A percentile compares a stretch with the other conserved stretches of the same genome.
phyloP scores from a whole-genome alignment of 2,329 filamentous ascomycete species.

The Clarireedia paspali region DNA sequence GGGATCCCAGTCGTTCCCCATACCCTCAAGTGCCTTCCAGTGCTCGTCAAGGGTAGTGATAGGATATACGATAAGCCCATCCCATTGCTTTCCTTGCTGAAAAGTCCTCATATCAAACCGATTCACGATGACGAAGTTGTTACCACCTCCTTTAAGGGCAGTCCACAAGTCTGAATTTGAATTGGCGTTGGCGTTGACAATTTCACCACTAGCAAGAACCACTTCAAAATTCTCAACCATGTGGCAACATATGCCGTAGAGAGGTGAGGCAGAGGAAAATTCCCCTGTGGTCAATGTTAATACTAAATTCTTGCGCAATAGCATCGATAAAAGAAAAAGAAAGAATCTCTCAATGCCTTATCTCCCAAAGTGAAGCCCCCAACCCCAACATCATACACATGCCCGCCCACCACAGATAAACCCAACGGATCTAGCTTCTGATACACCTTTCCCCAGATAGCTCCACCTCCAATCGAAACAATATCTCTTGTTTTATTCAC shows the following conservation, averaged over 20 bases:
- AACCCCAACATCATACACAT: constrained; percentile 15
- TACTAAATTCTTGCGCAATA: constrained; percentile 16
- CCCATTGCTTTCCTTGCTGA: constrained; percentile 12
- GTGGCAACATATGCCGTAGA: neutral
- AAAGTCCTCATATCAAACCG: constrained; percentile 37
- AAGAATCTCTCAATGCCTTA: neutral
- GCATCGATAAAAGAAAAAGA: constrained; percentile 8
- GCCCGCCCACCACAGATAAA: constrained; percentile 12
- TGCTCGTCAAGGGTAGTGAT: neutral
- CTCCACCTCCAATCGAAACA: constrained; percentile 31
- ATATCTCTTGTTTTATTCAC: constrained; percentile 22
- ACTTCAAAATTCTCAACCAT: constrained; percentile 4
- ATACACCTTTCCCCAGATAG: constrained; percentile 28
- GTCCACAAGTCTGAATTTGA: constrained; percentile 42
- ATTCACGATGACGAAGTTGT: constrained; percentile 39
- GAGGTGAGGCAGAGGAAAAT: neutral
- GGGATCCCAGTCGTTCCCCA: neutral
- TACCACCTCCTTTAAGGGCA: constrained; percentile 44
- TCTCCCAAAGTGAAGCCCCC: neutral
- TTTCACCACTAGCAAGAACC: constrained; percentile 41
- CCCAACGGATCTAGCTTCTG: constrained; percentile 8
- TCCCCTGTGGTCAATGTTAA: constrained; percentile 12
- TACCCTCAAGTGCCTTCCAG: neutral
- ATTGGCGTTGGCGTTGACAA: constrained; percentile 34
- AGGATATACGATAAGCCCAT: neutral